These are phyloP conservation scores for Cryptococcus sp. DNA, from an alignment of 1,284 basidiomycete species.

Conservation along the genomic window DNA sequence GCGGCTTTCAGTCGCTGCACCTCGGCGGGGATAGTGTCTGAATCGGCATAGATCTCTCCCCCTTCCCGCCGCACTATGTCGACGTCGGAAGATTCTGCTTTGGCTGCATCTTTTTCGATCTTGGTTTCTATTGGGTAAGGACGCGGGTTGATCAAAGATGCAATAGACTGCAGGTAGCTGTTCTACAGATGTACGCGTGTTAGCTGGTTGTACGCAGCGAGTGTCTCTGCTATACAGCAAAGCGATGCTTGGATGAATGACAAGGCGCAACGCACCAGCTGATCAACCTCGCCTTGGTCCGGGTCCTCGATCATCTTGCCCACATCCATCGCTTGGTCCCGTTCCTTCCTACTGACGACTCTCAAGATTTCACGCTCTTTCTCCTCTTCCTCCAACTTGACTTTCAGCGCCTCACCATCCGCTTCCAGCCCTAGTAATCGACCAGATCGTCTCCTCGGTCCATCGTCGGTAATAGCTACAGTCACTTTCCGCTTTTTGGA, in stretches of 20 bases:
- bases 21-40: constrained; percentile 21
- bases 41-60: constrained; percentile 29
- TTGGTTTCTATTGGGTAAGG: constrained; percentile 1
- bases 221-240: not conserved
- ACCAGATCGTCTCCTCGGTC: constrained; percentile 39
- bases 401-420: constrained; percentile 35
- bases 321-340: constrained; percentile 41
- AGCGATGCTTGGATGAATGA: not conserved
- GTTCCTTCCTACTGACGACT: constrained; percentile 34
- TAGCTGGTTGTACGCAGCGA: not conserved
- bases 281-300: constrained; percentile 18
- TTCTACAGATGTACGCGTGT: constrained; percentile 8
- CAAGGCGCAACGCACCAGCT: constrained; percentile 25
- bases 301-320: constrained; percentile 40
- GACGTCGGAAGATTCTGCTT: no score
- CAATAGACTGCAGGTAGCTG: constrained; percentile 11
- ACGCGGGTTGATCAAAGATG: constrained; percentile 8
- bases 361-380: constrained; percentile 37
- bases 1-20: constrained; percentile 31
- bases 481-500: constrained; percentile 31
- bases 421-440: constrained; percentile 46
- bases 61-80: no score
- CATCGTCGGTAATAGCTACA: constrained; percentile 22
- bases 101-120: no score
- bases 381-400: constrained; percentile 37